Conservation (phyloP, 495 filamentous ascomycete species). For the Pyronema domesticum region DNA sequence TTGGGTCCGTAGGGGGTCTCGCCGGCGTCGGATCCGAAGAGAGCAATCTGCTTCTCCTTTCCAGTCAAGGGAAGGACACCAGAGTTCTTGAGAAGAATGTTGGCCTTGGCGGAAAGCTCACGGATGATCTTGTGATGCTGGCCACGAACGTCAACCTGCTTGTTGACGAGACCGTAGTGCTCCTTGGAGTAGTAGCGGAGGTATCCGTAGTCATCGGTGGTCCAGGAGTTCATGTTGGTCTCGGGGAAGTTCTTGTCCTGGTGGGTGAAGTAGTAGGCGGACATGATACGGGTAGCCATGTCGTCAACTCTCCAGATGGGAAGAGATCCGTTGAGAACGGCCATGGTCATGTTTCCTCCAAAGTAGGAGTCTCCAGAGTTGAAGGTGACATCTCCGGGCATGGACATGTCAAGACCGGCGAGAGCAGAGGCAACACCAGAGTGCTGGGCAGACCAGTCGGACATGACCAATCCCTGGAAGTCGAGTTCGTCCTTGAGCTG, state of each 20-base stretch:
- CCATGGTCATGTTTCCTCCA: constrained; percentile 71
- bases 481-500: constrained; percentile 79
- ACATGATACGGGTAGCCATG: constrained; percentile 83
- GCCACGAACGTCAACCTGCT: constrained; percentile 35
- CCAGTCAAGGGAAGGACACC: constrained; percentile 44
- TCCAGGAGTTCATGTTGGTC: constrained; percentile 84
- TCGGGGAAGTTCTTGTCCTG: constrained; percentile 42
- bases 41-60: constrained; percentile 34
- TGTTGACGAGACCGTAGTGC: constrained; percentile 53
- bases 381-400: constrained; percentile 77
- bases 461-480: constrained; percentile 85
- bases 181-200: constrained; percentile 42
- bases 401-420: constrained; percentile 85
- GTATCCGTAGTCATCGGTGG: constrained; percentile 51
- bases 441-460: constrained; percentile 78
- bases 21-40: constrained; percentile 54
- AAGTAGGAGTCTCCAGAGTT: constrained; percentile 57
- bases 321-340: constrained; percentile 76
- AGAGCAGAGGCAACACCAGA: constrained; percentile 58
- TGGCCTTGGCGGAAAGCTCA: constrained; percentile 39
- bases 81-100: constrained; percentile 56
- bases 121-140: constrained; percentile 37
- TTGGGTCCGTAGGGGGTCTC: constrained; percentile 48
- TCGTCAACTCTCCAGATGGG: constrained; percentile 86
- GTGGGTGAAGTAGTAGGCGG: constrained; percentile 81